A percentile compares a stretch with the other conserved stretches of the same genome.
Evolutionary conservation across 805 yeast genomes (phyloP).

Genomic region (Tetrapisispora pingtungensis): DNA sequence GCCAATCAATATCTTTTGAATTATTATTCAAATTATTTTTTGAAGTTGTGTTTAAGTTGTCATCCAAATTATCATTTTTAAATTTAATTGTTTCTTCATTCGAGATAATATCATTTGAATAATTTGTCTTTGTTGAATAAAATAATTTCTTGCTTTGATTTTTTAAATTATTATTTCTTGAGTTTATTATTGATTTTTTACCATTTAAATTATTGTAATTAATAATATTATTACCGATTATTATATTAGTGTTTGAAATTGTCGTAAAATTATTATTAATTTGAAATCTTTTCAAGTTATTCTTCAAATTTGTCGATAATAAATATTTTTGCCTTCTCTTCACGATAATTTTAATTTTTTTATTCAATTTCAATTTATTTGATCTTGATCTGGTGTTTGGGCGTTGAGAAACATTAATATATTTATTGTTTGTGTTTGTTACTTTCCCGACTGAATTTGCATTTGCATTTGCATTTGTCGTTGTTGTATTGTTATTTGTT

Average conservation of each 20-base stretch:
- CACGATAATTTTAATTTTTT: neutral
- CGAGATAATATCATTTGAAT: constrained; percentile 1
- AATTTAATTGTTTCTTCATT: neutral
- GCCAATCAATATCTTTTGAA: neutral
- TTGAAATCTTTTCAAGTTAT: neutral
- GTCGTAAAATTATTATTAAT: neutral
- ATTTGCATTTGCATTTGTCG: neutral
- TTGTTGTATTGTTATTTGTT: constrained; percentile 1
- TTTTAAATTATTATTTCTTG: neutral
- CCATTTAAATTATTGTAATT: constrained; percentile 1
- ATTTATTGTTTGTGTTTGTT: neutral
- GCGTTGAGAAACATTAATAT: neutral
- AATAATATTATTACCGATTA: neutral
- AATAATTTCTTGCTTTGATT: neutral
- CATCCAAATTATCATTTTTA: neutral
- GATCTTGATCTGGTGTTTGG: neutral
- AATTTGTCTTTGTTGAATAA: constrained; percentile 2
- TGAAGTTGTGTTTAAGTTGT: neutral
- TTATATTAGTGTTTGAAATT: neutral
- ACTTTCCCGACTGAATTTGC: neutral
- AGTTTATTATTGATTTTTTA: neutral
- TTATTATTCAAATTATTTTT: neutral
- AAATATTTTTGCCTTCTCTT: constrained; percentile 3
- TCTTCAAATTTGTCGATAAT: constrained; percentile 3
- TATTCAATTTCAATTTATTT: neutral